Base-by-base conservation (phyloP, 78 protist species). In the Dictyostelium intermedium region DNA sequence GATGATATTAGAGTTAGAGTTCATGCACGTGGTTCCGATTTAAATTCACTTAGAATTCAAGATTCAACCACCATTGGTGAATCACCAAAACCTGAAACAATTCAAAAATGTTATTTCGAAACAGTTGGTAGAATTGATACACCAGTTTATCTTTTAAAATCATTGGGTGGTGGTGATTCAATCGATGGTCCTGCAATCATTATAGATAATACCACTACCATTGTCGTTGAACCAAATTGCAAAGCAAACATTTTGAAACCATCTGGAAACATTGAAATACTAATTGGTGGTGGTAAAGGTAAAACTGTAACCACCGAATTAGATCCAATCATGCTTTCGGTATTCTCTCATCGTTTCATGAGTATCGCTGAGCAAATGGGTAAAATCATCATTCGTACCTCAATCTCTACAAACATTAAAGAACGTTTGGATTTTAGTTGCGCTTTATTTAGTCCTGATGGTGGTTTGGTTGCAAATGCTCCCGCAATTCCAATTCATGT, bases 361-460 rank as follows among this genome's bases (percentile, higher is more conserved):
- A 60, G 95, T 87, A 98, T 99, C 35, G 99, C 99, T 6, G 99
- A 99, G 74, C 99, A 98, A 92, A 99, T 99, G 99, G 99, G 99
- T 6, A 45, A 94, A 9, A 95, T 98, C 5, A 78, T 99, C 25
- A 99, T 98, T 89, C 83, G 99, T n/a, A 98, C 99, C 1, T 85
- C 99, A 13, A 93, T 97, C 23, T 92, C 97, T 1, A 96, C 98
- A 56, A 99, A 99, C 77, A 98, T 99, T 95, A 99, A 99, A 76
- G 98, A 97, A 72, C 87, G 99, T 20, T 93, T 99, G 18, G 99
- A 98, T 91, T 98, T 98, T 82, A 86, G 97, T 10, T 98, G 99
- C 82, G 99, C 99, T 0, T 47, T 98, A 45, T 98, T 98, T 63
- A 91, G 95, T 5, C 95, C 99, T 1, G 97, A 96, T 72, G 99